phyloP scores from a whole-genome alignment of 176 grass and related monocot species.

The Bolboschoenus planiculmis region DNA sequence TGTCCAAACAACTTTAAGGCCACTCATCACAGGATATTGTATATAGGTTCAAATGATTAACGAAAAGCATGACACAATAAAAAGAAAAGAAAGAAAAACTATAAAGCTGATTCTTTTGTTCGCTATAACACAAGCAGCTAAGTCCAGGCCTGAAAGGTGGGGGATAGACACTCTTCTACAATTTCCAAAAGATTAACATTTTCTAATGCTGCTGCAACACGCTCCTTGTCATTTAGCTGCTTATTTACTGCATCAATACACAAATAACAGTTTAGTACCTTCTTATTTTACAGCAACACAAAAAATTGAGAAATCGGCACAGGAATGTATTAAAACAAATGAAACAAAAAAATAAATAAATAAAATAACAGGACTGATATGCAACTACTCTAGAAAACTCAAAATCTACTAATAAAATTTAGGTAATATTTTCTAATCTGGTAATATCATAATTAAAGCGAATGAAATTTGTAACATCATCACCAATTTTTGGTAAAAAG shows the following conservation, averaged over 20 bases:
- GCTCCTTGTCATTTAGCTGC: constrained; percentile 94
- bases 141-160: constrained; percentile 54
- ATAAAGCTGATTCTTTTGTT: not conserved
- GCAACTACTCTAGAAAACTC: not conserved
- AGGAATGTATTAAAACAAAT: not conserved
- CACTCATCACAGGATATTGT: not conserved
- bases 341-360: not conserved
- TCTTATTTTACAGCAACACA: not conserved
- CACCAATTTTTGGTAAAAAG: not conserved
- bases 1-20: not conserved
- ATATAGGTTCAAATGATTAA: not conserved
- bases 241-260: constrained; percentile 70
- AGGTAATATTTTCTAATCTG: not conserved
- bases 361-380: not conserved
- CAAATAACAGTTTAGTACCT: not conserved
- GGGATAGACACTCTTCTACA: constrained; percentile 67
- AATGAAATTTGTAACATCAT: not conserved
- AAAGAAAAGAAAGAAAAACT: not conserved
- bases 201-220: constrained; percentile 82
- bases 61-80: not conserved
- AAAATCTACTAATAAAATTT: not conserved
- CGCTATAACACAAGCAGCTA: not conserved
- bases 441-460: not conserved
- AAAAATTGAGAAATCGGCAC: not conserved
- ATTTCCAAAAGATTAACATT: constrained; percentile 69